phyloP scores from a whole-genome alignment of 2,329 filamentous ascomycete species.

The Knufia fluminis region DNA sequence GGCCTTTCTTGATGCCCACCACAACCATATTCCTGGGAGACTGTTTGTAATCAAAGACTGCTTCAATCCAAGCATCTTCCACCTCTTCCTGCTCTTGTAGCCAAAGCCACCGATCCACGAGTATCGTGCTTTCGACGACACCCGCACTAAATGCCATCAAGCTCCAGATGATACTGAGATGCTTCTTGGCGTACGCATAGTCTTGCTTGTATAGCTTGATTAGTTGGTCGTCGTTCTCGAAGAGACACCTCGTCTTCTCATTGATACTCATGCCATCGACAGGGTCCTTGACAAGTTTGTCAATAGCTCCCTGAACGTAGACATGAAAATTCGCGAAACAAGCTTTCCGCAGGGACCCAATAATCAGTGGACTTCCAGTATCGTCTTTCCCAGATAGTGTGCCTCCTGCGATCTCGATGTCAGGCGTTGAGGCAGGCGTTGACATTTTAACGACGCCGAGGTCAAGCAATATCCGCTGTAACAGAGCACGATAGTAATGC shows the following conservation, averaged over 20 bases:
- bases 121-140: constrained; percentile 81
- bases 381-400: constrained; percentile 20
- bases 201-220: constrained; percentile 59
- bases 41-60: constrained; percentile 77
- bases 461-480: constrained; percentile 90
- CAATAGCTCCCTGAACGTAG: constrained; percentile 73
- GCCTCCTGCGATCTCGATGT: constrained; percentile 21
- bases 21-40: constrained; percentile 90
- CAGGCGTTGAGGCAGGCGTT: constrained; percentile 16
- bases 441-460: constrained; percentile 61
- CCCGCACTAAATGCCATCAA: constrained; percentile 92
- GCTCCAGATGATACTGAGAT: constrained; percentile 81
- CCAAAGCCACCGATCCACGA: constrained; percentile 82
- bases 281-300: constrained; percentile 59
- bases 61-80: constrained; percentile 76
- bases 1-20: constrained; percentile 69
- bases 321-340: constrained; percentile 66
- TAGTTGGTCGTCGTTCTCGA: constrained; percentile 51
- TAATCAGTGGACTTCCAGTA: constrained; percentile 66
- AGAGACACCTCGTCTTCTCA: constrained; percentile 58
- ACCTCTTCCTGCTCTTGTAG: constrained; percentile 70
- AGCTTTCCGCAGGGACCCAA: constrained; percentile 72
- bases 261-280: constrained; percentile 52
- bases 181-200: constrained; percentile 61
- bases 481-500: constrained; percentile 82